Evolutionary conservation across 1,284 basidiomycete genomes (phyloP).

Genomic region (Heliocybe sulcata): DNA sequence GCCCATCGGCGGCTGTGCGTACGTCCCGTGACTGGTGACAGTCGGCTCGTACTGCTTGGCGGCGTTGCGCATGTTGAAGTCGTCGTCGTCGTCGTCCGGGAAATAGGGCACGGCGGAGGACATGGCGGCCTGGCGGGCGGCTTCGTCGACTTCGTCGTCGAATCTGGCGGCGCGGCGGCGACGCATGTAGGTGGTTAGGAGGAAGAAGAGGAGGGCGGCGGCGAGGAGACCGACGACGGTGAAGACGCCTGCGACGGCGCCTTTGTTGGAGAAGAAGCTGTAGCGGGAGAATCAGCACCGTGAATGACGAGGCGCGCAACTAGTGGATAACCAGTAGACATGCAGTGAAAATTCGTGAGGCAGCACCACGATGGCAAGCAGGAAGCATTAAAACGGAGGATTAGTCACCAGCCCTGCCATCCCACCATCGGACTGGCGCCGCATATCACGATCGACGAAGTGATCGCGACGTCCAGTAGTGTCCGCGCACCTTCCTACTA

Average conservation of each 20-base stretch:
- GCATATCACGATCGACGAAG: too few species aligned
- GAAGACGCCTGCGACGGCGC: constrained; percentile 65
- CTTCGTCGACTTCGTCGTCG: constrained; percentile 63
- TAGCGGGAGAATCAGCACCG: constrained; percentile 2
- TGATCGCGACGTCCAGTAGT: too few species aligned
- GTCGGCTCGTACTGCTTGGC: constrained; percentile 21
- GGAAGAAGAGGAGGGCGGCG: constrained; percentile 40
- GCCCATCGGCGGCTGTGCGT: constrained; percentile 40
- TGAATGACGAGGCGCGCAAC: too few species aligned
- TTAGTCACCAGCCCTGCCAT: too few species aligned
- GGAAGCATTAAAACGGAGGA: too few species aligned
- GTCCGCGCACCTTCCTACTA: too few species aligned
- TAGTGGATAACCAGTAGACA: too few species aligned
- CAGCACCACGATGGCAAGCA: too few species aligned
- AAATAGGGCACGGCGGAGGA: constrained; percentile 38
- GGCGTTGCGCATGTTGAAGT: constrained; percentile 17
- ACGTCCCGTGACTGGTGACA: constrained; percentile 58
- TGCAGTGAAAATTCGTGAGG: too few species aligned
- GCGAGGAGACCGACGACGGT: constrained; percentile 57
- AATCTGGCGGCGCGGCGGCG: constrained; percentile 44
- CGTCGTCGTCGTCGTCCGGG: constrained; percentile 37
- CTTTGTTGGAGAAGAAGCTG: constrained; percentile 67
- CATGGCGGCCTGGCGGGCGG: constrained; percentile 29
- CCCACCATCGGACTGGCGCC: too few species aligned
- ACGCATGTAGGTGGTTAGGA: constrained; percentile 16